Evolutionary conservation across 345 rosid genomes (phyloP).

Genomic region (Raphanus sativus): DNA sequence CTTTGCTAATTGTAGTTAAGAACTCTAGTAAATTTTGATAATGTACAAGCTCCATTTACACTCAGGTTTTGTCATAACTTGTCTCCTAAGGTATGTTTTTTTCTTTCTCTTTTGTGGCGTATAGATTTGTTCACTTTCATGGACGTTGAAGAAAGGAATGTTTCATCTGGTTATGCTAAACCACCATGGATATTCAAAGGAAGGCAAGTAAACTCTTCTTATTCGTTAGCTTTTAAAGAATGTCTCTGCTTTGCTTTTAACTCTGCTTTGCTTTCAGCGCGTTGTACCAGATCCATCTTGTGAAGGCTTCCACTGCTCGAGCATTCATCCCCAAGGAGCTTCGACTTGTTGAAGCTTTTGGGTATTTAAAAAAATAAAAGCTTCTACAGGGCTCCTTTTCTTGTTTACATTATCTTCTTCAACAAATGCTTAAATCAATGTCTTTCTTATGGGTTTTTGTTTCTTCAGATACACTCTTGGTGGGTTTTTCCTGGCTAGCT

Average conservation of each 20-base stretch:
- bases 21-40: background rate
- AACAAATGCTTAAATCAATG: background rate
- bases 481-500: slow-evolving; percentile 91
- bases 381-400: background rate
- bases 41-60: background rate
- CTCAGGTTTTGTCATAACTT: slow-evolving; percentile 19
- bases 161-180: slow-evolving; percentile 62
- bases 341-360: slow-evolving; percentile 90
- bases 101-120: background rate
- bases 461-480: slow-evolving; percentile 82
- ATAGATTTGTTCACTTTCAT: slow-evolving; percentile 37
- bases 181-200: slow-evolving; percentile 96
- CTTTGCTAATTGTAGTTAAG: slow-evolving; percentile 1
- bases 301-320: slow-evolving; percentile 81
- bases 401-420: background rate
- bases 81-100: slow-evolving; percentile 25
- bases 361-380: slow-evolving; percentile 36
- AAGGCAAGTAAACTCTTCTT: slow-evolving; percentile 51
- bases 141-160: slow-evolving; percentile 49
- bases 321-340: slow-evolving; percentile 78
- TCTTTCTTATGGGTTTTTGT: slow-evolving; percentile 13
- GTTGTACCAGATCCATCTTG: slow-evolving; percentile 93
- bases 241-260: background rate
- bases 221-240: background rate
- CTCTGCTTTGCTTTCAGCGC: slow-evolving; percentile 54